phyloP scores from a whole-genome alignment of 176 grass and related monocot species.

The Oryza punctata region DNA sequence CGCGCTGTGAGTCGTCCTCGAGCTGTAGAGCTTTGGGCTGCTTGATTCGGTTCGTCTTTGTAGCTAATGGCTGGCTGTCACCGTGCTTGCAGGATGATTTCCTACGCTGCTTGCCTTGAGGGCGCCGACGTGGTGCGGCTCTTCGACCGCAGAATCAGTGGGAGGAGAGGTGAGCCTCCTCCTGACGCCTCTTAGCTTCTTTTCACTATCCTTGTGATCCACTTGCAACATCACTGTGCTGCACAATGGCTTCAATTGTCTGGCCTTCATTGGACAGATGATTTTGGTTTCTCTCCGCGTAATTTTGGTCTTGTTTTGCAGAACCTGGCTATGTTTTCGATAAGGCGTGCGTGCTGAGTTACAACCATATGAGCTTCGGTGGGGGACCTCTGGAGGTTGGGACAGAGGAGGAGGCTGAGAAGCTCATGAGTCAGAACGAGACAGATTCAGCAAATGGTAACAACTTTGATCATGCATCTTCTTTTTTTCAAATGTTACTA shows the following conservation, averaged over 20 bases:
- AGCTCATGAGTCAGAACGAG: conserved; percentile 74
- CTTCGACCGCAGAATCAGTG: conserved; percentile 84
- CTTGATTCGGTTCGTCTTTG: background rate
- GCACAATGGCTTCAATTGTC: background rate
- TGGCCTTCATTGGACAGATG: background rate
- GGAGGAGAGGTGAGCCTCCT: conserved; percentile 62
- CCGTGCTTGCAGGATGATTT: conserved; percentile 61
- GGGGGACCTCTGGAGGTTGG: conserved; percentile 71
- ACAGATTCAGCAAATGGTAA: conserved; percentile 84
- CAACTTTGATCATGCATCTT: background rate
- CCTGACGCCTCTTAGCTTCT: background rate
- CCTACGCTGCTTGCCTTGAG: conserved; percentile 92
- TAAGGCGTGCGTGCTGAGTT: conserved; percentile 61
- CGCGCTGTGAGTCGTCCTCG: conserved; percentile 68
- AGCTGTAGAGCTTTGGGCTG: background rate
- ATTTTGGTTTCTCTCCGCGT: conserved; percentile 4
- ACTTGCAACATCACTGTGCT: background rate
- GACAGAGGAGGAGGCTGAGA: conserved; percentile 81
- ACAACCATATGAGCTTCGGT: conserved; percentile 89
- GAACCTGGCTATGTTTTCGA: conserved; percentile 83
- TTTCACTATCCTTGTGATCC: background rate
- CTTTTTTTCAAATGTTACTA: background rate
- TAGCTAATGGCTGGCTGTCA: background rate
- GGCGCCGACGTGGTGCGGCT: conserved; percentile 82
- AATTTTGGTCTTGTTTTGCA: conserved; percentile 42